Base-by-base conservation (phyloP, 2,329 filamentous ascomycete genomes). In the Fusarium azukiicola region DNA sequence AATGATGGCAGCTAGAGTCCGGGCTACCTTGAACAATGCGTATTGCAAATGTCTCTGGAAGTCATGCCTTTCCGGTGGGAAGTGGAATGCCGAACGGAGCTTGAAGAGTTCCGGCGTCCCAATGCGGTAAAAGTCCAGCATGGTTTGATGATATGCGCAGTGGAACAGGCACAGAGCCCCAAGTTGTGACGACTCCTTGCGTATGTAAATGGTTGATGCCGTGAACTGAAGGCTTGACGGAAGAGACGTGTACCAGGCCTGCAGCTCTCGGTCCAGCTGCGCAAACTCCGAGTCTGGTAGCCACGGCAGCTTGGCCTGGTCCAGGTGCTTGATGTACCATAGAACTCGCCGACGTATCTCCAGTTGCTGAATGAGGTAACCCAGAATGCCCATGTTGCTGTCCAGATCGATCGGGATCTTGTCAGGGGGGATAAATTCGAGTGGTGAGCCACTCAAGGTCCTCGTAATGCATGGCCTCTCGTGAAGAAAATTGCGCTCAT, bases 111-210 rank as follows among this genome's bases (percentile, higher is more conserved):
- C 74, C 8, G 75, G 75, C 3, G 71, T 76, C n/a, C 70, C 74
- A 38, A 78, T 78, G 13, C 75, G 73, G 32, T 76, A 78, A 23
- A 78, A 74, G 58, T 78, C 75, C 11, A 75, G 46, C 73, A 78
- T 76, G 32, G 75, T 78, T 14, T 78, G 74, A 46, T 78, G 70
- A n/a, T 76, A 78, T 3, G 75, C 50, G 58, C 75, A 76, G 56
- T 78, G 75, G 27, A 78, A 76, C 16, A 78, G n/a, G 32, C 75
- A 78, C 27, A 78, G 64, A 21, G 75, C 75, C 9, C 74, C 73
- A 10, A 78, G 64, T 47, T 78, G 74, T 3, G 71, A 74, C 11
- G 74, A 71, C 58, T 76, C 75, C 63, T 76, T 71, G 21, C 75
- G 74, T 16, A 76, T 23, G 42, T 78, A 78, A 42, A 76, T 76